Evolutionary conservation across 2,329 filamentous ascomycete genomes (phyloP).

Genomic region (Penicillium palitans): DNA sequence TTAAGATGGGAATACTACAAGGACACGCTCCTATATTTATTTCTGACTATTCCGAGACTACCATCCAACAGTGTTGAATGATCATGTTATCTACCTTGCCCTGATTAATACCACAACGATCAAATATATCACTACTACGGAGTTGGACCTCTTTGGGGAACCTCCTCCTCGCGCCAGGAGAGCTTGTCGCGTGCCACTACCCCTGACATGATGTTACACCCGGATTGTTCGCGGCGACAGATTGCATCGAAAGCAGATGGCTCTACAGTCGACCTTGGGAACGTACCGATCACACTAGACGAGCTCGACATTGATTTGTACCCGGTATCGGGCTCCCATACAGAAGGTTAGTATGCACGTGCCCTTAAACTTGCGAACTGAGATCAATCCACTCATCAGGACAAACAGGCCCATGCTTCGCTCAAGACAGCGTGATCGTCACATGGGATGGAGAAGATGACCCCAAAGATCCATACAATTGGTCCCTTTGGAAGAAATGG

Average conservation of each 20-base stretch:
- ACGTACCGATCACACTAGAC: not conserved
- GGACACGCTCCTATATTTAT: too few species aligned
- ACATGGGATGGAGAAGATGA: not conserved
- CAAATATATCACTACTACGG: not conserved
- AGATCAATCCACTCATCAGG: not conserved
- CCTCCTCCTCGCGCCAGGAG: not conserved
- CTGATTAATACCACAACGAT: not conserved
- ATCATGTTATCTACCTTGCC: not conserved
- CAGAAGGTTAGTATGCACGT: not conserved
- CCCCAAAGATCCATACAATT: not conserved
- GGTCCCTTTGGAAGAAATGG: not conserved
- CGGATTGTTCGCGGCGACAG: not conserved
- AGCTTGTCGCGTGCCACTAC: not conserved
- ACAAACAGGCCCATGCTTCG: not conserved
- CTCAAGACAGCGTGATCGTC: not conserved
- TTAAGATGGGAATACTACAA: too few species aligned
- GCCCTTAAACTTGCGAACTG: not conserved
- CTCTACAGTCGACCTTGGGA: not conserved
- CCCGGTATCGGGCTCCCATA: not conserved
- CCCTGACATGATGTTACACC: not conserved
- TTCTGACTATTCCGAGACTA: too few species aligned
- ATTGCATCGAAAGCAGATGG: not conserved
- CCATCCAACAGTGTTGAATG: not conserved
- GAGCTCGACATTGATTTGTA: not conserved
- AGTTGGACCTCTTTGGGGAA: not conserved